These are phyloP conservation scores for Polytolypa hystricis DNA, from an alignment of 2,329 filamentous ascomycete species.

Conservation along the genomic window DNA sequence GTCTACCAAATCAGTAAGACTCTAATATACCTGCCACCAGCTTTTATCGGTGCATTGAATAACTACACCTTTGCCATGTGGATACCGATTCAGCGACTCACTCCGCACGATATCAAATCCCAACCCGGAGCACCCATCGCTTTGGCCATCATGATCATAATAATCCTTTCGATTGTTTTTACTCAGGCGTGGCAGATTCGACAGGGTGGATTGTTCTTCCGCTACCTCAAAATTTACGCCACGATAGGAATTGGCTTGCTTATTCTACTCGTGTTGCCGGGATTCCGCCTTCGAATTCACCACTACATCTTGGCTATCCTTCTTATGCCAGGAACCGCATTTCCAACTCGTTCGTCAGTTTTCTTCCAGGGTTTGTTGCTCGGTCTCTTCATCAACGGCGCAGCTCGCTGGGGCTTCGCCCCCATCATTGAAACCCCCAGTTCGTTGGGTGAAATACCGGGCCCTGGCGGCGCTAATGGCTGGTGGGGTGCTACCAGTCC, in stretches of 20 bases:
- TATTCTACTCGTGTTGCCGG: constrained; percentile 59
- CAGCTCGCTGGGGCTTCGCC: constrained; percentile 90
- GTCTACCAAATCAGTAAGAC: constrained; percentile 71
- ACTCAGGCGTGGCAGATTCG: constrained; percentile 79
- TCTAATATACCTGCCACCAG: constrained; percentile 76
- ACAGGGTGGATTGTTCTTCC: constrained; percentile 67
- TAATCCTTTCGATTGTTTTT: constrained; percentile 56
- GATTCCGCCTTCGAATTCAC: constrained; percentile 76
- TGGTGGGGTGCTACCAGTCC: constrained; percentile 35
- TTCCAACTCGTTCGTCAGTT: constrained; percentile 75
- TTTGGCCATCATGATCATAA: constrained; percentile 62
- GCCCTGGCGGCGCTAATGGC: constrained; percentile 33
- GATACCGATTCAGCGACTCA: constrained; percentile 90
- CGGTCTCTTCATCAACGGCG: constrained; percentile 86
- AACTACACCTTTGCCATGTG: constrained; percentile 84
- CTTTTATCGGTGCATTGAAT: constrained; percentile 82
- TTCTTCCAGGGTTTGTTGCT: constrained; percentile 83
- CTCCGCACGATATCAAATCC: constrained; percentile 72
- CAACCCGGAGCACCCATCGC: constrained; percentile 84
- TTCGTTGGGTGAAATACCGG: constrained; percentile 46
- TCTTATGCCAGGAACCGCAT: constrained; percentile 73
- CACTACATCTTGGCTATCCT: constrained; percentile 88
- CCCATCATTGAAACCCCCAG: constrained; percentile 72
- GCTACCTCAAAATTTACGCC: constrained; percentile 67
- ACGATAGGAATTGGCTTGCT: constrained; percentile 57